phyloP scores from a whole-genome alignment of 768 basidiomycete species.

The Candolleomyces efflorescens region DNA sequence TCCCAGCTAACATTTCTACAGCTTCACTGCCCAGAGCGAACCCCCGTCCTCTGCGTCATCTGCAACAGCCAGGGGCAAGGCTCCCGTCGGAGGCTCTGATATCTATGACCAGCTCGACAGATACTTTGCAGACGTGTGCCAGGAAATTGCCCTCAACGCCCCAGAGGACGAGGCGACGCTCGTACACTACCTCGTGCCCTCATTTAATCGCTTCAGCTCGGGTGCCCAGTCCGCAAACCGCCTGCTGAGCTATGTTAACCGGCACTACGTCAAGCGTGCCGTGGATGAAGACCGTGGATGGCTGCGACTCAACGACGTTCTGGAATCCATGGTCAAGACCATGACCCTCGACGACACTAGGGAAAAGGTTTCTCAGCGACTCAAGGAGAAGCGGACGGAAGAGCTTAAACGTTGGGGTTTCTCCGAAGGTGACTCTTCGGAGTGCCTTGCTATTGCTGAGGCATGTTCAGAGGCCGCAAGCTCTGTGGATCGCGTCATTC shows the following conservation, averaged over 20 bases:
- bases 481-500: conserved; percentile 58
- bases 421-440: conserved; percentile 43
- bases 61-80: conserved; percentile 9
- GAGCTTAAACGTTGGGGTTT: conserved; percentile 76
- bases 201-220: conserved; percentile 65
- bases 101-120: conserved; percentile 71
- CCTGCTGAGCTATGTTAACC: conserved; percentile 75
- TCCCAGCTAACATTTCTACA: conserved; percentile 10
- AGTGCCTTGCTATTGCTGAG: conserved; percentile 53
- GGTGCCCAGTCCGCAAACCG: conserved; percentile 68
- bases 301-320: conserved; percentile 62
- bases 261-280: conserved; percentile 72
- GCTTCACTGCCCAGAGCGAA: conserved; percentile 58
- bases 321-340: conserved; percentile 55
- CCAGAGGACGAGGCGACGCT: conserved; percentile 65
- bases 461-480: conserved; percentile 75
- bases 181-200: conserved; percentile 66
- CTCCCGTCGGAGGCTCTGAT: conserved; percentile 51
- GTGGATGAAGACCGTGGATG: conserved; percentile 78
- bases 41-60: conserved; percentile 21
- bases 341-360: conserved; percentile 49
- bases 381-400: conserved; percentile 54
- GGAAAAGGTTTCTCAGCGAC: conserved; percentile 52
- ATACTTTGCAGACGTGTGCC: conserved; percentile 59
- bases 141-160: conserved; percentile 57